Evolutionary conservation across 441 rosid genomes (phyloP).

Genomic region (Erodium texanum): DNA sequence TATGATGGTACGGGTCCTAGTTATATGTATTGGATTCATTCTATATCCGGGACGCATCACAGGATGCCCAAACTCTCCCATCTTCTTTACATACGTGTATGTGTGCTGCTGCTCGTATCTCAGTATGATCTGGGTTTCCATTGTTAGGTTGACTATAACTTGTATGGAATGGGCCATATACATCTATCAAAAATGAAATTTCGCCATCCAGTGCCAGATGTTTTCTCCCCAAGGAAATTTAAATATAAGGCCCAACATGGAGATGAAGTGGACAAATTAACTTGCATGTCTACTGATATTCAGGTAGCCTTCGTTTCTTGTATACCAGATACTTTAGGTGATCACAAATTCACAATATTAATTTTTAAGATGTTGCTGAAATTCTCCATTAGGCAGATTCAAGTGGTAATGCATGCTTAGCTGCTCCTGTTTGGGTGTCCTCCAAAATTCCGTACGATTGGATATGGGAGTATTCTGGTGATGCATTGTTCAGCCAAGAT

Average conservation of each 20-base stretch:
- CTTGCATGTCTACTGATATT: slow-evolving; percentile 28
- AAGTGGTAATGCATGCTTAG: slow-evolving; percentile 31
- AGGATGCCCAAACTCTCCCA: background rate
- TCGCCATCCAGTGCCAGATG: slow-evolving; percentile 69
- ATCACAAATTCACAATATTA: slow-evolving; percentile 9
- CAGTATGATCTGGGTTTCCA: slow-evolving; percentile 12
- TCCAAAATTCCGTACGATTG: slow-evolving; percentile 71
- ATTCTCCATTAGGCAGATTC: slow-evolving; percentile 53
- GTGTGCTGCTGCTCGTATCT: slow-evolving; percentile 9
- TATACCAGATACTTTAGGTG: slow-evolving; percentile 8
- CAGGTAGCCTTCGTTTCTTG: slow-evolving; percentile 34
- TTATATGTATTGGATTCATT: background rate
- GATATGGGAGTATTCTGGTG: slow-evolving; percentile 57
- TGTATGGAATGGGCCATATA: slow-evolving; percentile 91
- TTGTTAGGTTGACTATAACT: slow-evolving; percentile 74
- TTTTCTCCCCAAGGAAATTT: slow-evolving; percentile 33
- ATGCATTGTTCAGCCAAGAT: slow-evolving; percentile 36
- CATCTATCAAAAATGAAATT: slow-evolving; percentile 82
- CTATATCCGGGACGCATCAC: background rate
- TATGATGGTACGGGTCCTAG: background rate
- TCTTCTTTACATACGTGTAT: background rate
- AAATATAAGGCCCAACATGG: slow-evolving; percentile 22
- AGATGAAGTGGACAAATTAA: slow-evolving; percentile 27
- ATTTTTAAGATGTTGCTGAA: slow-evolving; percentile 17
- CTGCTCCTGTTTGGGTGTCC: slow-evolving; percentile 57